phyloP scores from a whole-genome alignment of 345 rosid species.

The Hevea brasiliensis region DNA sequence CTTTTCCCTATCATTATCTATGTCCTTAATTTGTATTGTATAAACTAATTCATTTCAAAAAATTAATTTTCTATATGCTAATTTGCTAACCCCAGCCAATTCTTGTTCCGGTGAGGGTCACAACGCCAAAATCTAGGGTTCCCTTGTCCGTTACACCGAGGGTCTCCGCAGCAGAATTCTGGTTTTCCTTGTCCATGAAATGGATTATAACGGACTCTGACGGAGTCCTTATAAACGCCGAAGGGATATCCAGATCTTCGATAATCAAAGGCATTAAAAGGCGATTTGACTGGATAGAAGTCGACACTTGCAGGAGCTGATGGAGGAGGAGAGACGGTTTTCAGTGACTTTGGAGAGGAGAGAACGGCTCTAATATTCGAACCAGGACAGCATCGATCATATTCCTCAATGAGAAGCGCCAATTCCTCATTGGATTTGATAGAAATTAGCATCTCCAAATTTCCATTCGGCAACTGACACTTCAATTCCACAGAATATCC shows the following conservation, averaged over 20 bases:
- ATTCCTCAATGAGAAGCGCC: conserved; percentile 36
- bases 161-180: conserved; percentile 18
- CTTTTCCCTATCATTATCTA: too few species aligned
- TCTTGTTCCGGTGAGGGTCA: too few species aligned
- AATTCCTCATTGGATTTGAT: conserved; percentile 80
- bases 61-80: too few species aligned
- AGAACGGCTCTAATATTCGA: conserved; percentile 34
- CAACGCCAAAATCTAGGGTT: too few species aligned
- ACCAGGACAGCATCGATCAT: conserved; percentile 19
- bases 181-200: conserved; percentile 30
- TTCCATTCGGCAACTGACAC: conserved; percentile 78
- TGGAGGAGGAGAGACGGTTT: conserved; percentile 47
- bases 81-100: too few species aligned
- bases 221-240: conserved; percentile 21
- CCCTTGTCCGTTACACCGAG: too few species aligned
- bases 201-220: conserved; percentile 25
- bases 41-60: too few species aligned
- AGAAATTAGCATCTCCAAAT: conserved; percentile 74
- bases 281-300: conserved; percentile 24
- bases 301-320: conserved; percentile 43
- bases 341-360: conserved; percentile 36
- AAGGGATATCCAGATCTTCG: conserved; percentile 24
- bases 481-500: conserved; percentile 52
- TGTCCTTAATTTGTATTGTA: too few species aligned
- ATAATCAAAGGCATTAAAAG: not conserved